These are phyloP conservation scores for Gelatoporia subvermispora DNA, from an alignment of 768 basidiomycete species.

Conservation along the genomic window DNA sequence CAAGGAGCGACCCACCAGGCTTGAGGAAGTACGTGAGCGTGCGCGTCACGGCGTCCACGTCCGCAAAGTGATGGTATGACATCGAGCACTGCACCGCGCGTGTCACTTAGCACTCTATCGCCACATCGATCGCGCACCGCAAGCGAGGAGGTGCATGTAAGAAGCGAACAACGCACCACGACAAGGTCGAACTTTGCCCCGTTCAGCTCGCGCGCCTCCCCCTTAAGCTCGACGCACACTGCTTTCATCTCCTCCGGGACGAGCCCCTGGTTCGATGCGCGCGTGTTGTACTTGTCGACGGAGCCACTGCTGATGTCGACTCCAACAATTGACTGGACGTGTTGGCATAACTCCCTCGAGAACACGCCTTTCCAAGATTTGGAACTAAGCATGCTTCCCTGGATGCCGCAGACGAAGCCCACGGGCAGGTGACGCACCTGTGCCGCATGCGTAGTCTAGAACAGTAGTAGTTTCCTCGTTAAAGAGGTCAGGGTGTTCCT, in stretches of 20 bases:
- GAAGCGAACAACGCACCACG: conserved; percentile 44
- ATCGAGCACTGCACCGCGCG: conserved; percentile 46
- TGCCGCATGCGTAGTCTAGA: conserved; percentile 75
- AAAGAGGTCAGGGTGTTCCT: conserved; percentile 32
- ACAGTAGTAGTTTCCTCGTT: conserved; percentile 51
- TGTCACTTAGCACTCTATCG: background rate
- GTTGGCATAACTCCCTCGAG: conserved; percentile 56
- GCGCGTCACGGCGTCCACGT: conserved; percentile 45
- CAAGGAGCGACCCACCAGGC: conserved; percentile 54
- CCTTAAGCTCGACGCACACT: conserved; percentile 50
- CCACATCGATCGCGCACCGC: background rate
- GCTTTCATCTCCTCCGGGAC: conserved; percentile 64
- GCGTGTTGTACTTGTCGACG: conserved; percentile 62
- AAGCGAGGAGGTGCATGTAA: background rate
- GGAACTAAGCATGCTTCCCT: background rate
- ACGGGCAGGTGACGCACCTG: conserved; percentile 36
- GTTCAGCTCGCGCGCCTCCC: conserved; percentile 42
- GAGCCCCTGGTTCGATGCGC: conserved; percentile 58
- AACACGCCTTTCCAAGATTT: conserved; percentile 45
- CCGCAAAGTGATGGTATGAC: conserved; percentile 61
- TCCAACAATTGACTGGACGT: conserved; percentile 62
- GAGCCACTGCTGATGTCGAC: conserved; percentile 72
- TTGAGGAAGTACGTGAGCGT: conserved; percentile 52
- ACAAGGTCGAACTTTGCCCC: conserved; percentile 63
- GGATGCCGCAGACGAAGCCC: background rate